phyloP scores from a whole-genome alignment of 2,329 filamentous ascomycete species.

The Scopulariopsis brevicaulis region DNA sequence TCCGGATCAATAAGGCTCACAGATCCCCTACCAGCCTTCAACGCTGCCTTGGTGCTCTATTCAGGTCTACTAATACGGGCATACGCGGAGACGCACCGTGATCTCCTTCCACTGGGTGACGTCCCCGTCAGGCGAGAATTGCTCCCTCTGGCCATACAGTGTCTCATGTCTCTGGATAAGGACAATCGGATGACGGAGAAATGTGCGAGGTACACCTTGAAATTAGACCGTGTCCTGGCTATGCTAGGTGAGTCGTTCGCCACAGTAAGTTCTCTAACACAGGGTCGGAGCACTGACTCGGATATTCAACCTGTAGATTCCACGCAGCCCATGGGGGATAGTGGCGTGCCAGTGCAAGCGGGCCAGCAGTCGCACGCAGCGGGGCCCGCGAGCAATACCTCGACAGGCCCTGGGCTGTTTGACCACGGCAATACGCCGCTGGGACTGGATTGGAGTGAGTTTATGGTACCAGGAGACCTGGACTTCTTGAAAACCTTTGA shows the following conservation, averaged over 20 bases:
- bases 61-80: neutral
- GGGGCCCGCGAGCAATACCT: neutral
- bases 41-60: neutral
- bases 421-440: neutral
- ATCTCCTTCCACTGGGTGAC: neutral
- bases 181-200: neutral
- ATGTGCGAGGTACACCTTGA: neutral
- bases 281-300: neutral
- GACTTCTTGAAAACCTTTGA: conserved; percentile 2
- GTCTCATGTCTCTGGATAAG: neutral
- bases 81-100: neutral
- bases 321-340: neutral
- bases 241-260: neutral
- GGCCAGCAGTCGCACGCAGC: neutral
- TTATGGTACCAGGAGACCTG: conserved; percentile 1
- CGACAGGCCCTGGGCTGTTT: neutral
- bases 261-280: neutral
- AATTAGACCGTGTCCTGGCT: neutral
- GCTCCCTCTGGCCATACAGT: neutral
- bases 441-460: neutral
- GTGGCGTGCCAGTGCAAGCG: neutral
- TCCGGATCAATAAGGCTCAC: neutral
- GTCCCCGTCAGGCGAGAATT: neutral
- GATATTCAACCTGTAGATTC: neutral
- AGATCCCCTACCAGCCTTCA: neutral